Base-by-base conservation (phyloP, 2,329 filamentous ascomycete genomes). In the Botrytis pseudocinerea region DNA sequence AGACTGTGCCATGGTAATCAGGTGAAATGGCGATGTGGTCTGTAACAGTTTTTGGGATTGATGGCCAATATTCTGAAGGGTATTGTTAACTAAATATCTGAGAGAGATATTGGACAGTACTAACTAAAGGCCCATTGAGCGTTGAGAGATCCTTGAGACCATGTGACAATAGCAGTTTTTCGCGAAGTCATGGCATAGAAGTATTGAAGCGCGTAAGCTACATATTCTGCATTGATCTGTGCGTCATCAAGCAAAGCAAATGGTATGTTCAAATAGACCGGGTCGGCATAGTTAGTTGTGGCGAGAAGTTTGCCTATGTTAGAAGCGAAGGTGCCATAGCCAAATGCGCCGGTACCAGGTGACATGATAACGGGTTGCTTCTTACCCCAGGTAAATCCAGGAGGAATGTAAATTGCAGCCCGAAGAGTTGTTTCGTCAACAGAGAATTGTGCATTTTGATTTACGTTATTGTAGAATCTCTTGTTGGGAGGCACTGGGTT, bases 131-230 rank as follows among this genome's bases (percentile, higher is more conserved):
- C 86, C 88, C 87, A 89, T 78, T 90, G 88, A 0, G 84, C 82
- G 73, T 86, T 81, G 2, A 89, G 80, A 65, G 84, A 85, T 25
- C 87, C 87, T 79, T 90, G 87, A 0, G 86, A 88, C 86, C 85
- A 89, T 22, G 82, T 83, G n/a, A 89, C 79, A 32, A 88, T 80
- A 28, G 82, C 81, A 10, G 86, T 80, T 32, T 84, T 82, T 25
- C 82, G 74, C 35, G 51, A 57, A 9, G 70, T 75, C 22, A 86
- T 79, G 48, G 79, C 81, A 42, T 82, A 79, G 73, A 89, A 83
- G 80, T 89, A 89, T 80, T 89, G 87, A 74, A 89, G 85, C 8
- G 87, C 86, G 78, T 90, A 89, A 4, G 86, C 86, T 57, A 87
- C 84, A 76, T 86, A 88, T 78, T 89, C 87, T 7, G 85, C 80